Evolutionary conservation across 2,329 filamentous ascomycete species (phyloP).

Genomic region (Zasmidium cellare): DNA sequence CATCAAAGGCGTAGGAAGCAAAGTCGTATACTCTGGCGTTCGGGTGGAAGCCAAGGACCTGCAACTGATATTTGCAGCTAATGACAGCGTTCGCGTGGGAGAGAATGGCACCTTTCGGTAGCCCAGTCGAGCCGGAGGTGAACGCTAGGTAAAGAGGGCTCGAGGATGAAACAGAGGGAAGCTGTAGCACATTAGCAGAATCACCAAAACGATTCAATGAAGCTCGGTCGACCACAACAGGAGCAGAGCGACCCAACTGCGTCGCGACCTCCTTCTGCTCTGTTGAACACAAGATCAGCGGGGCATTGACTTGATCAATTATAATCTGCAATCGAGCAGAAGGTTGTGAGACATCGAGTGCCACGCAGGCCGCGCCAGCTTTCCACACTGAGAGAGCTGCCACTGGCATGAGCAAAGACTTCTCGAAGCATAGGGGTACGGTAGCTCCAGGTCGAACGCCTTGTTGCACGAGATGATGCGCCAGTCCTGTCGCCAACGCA

Average conservation of each 20-base stretch:
- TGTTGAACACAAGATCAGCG: neutral
- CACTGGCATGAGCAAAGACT: constrained; percentile 1
- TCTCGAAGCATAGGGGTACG: constrained; percentile 4
- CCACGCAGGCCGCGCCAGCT: constrained; percentile 1
- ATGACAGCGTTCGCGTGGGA: constrained; percentile 6
- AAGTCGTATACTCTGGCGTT: constrained; percentile 18
- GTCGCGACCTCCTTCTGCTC: neutral
- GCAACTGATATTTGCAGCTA: neutral
- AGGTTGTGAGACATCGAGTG: constrained; percentile 1
- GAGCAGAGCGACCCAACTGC: neutral
- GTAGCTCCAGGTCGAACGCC: constrained; percentile 5
- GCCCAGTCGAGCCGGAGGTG: constrained; percentile 17
- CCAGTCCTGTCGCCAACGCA: constrained; percentile 37
- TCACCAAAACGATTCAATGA: neutral
- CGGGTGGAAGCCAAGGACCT: neutral
- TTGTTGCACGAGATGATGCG: constrained; percentile 38
- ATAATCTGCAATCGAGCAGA: neutral
- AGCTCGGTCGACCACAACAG: neutral
- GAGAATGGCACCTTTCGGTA: constrained; percentile 15
- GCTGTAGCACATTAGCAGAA: neutral
- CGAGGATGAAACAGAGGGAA: neutral
- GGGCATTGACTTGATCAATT: neutral
- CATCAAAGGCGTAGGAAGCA: constrained; percentile 23
- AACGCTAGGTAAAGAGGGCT: constrained; percentile 8
- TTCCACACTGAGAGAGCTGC: constrained; percentile 5